phyloP scores from a whole-genome alignment of 352 stramenopile species.

The Pythium apleroticum region DNA sequence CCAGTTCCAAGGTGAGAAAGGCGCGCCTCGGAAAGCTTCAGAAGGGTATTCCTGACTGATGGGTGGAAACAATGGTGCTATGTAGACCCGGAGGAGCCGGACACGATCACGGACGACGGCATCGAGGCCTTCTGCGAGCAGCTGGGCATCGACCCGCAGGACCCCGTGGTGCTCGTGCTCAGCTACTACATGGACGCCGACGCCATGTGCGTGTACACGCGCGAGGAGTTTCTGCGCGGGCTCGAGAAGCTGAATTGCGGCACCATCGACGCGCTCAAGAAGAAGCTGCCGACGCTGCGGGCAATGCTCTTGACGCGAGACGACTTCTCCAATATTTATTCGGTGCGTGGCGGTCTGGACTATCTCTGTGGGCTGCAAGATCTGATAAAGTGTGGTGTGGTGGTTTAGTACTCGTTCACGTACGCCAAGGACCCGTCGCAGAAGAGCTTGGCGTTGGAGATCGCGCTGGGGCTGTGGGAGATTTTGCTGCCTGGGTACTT shows the following conservation, averaged over 20 bases:
- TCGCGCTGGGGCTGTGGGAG: conserved; percentile 73
- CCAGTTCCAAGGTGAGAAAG: conserved; percentile 51
- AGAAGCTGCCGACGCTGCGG: conserved; percentile 51
- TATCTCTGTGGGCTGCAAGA: not conserved
- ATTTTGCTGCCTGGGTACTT: conserved; percentile 70
- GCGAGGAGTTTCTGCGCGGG: conserved; percentile 66
- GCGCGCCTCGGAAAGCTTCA: not conserved
- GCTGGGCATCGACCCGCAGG: conserved; percentile 70
- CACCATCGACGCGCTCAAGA: conserved; percentile 53
- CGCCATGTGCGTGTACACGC: conserved; percentile 79
- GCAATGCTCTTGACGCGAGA: conserved; percentile 42
- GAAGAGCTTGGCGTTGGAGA: conserved; percentile 75
- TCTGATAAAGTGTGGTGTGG: conserved; percentile 4
- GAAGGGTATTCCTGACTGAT: not conserved
- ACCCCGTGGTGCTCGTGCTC: conserved; percentile 78
- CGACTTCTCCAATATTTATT: conserved; percentile 83
- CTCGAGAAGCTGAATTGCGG: conserved; percentile 69
- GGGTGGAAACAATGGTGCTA: not conserved
- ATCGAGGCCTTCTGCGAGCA: conserved; percentile 74
- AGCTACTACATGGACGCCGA: conserved; percentile 78
- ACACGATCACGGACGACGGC: conserved; percentile 78
- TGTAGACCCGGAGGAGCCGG: conserved; percentile 60
- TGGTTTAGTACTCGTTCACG: conserved; percentile 67
- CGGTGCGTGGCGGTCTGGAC: conserved; percentile 22
- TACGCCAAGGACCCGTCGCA: conserved; percentile 85